Conservation (phyloP, 2,329 filamentous ascomycete species). For the Colletotrichum spinosum region DNA sequence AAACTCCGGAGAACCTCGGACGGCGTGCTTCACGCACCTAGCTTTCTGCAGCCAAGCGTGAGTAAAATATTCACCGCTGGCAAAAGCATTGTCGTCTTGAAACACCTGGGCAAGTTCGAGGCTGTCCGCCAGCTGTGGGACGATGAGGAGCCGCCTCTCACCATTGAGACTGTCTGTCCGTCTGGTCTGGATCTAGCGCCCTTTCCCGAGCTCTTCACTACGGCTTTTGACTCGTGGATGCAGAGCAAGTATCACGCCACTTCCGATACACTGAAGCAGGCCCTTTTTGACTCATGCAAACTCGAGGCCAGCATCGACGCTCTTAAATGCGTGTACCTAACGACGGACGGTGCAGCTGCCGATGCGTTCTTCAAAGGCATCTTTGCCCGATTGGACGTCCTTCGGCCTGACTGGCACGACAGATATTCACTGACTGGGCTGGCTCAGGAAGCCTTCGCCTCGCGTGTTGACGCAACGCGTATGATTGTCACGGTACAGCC, state of each 20-base stretch:
- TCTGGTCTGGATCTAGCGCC: slow-evolving; percentile 64
- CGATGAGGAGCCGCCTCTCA: slow-evolving; percentile 59
- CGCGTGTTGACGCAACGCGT: slow-evolving; percentile 68
- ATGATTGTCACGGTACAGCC: slow-evolving; percentile 68
- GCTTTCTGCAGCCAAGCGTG: slow-evolving; percentile 77
- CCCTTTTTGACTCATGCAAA: slow-evolving; percentile 77
- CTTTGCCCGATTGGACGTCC: slow-evolving; percentile 79
- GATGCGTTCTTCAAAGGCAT: slow-evolving; percentile 74
- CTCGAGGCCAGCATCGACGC: slow-evolving; percentile 74
- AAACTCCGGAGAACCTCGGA: slow-evolving; percentile 70
- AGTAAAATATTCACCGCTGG: slow-evolving; percentile 85
- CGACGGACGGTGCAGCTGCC: slow-evolving; percentile 77
- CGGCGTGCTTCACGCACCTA: slow-evolving; percentile 75
- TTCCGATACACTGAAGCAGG: slow-evolving; percentile 72
- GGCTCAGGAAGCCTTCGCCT: slow-evolving; percentile 77
- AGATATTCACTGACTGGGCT: slow-evolving; percentile 83
- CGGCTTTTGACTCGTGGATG: slow-evolving; percentile 81
- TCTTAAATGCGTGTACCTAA: slow-evolving; percentile 80
- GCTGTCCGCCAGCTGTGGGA: slow-evolving; percentile 45
- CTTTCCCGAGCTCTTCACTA: slow-evolving; percentile 80
- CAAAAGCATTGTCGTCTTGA: slow-evolving; percentile 89
- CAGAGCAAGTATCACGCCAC: slow-evolving; percentile 78
- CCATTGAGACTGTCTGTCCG: slow-evolving; percentile 68
- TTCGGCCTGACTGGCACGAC: slow-evolving; percentile 77
- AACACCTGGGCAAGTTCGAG: slow-evolving; percentile 71